Conservation (phyloP, 192 early-diverging fungal species). For the Phlyctochytrium arcticum region DNA sequence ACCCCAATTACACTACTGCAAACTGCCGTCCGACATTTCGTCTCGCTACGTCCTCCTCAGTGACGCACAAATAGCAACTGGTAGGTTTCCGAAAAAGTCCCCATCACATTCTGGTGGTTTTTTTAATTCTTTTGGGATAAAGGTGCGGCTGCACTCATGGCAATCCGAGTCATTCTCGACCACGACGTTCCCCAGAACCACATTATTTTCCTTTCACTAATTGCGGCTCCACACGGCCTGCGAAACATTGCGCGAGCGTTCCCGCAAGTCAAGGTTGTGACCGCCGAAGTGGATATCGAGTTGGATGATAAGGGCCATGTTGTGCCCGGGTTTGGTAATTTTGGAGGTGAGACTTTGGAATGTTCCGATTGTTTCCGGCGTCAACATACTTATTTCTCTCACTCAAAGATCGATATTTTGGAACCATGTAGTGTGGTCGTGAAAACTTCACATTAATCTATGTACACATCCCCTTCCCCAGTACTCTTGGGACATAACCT, state of each 20-base stretch:
- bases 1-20: slow-evolving; percentile 84
- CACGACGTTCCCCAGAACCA: slow-evolving; percentile 69
- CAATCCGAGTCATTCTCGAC: slow-evolving; percentile 87
- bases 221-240: slow-evolving; percentile 74
- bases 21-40: slow-evolving; percentile 63
- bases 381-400: neutral
- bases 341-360: slow-evolving; percentile 49
- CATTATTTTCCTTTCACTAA: slow-evolving; percentile 80
- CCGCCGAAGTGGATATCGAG: slow-evolving; percentile 72
- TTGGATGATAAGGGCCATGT: slow-evolving; percentile 63
- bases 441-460: neutral
- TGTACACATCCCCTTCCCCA: neutral
- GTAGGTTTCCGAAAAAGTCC: neutral
- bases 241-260: slow-evolving; percentile 79
- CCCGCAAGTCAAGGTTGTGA: slow-evolving; percentile 74
- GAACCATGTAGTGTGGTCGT: neutral
- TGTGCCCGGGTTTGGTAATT: slow-evolving; percentile 84
- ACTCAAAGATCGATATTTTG: slow-evolving; percentile 23
- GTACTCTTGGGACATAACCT: too few species aligned
- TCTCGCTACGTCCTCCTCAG: slow-evolving; percentile 67
- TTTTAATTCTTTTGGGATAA: neutral
- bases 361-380: neutral
- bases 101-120: neutral
- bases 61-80: slow-evolving; percentile 87
- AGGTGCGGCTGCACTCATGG: slow-evolving; percentile 94